phyloP scores from a whole-genome alignment of 2,329 filamentous ascomycete genomes.

The Xylogone sp. region DNA sequence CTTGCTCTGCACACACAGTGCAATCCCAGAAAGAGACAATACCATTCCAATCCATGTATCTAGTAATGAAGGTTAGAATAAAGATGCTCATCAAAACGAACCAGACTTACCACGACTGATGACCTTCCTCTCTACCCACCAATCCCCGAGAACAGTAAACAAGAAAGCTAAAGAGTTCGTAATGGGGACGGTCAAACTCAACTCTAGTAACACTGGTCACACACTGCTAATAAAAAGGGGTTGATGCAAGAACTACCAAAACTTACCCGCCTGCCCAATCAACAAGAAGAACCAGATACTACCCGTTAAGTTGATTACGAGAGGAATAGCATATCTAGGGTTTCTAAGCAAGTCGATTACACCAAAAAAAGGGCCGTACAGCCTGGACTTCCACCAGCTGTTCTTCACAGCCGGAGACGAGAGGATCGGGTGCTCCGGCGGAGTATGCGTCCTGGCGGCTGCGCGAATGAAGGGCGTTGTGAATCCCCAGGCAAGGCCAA shows the following conservation, averaged over 20 bases:
- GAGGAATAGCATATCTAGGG: conserved; percentile 78
- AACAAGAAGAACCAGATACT: conserved; percentile 96
- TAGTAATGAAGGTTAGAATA: conserved; percentile 29
- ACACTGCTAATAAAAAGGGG: not conserved
- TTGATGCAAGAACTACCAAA: not conserved
- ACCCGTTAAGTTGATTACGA: conserved; percentile 85
- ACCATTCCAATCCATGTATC: conserved; percentile 83
- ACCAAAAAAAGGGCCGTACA: conserved; percentile 66
- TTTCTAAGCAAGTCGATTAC: conserved; percentile 75
- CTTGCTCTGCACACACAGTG: conserved; percentile 74
- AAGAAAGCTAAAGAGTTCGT: conserved; percentile 92
- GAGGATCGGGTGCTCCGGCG: conserved; percentile 54
- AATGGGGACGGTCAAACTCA: conserved; percentile 91
- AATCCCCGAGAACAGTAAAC: conserved; percentile 94
- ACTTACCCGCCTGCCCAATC: conserved; percentile 83
- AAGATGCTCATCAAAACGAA: not conserved
- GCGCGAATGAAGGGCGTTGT: conserved; percentile 89
- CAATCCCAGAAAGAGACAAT: conserved; percentile 76
- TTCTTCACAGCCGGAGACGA: conserved; percentile 44
- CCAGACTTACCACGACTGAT: conserved; percentile 69
- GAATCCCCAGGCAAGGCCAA: conserved; percentile 89
- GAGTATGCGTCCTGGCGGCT: conserved; percentile 73
- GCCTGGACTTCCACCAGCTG: conserved; percentile 59
- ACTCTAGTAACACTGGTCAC: conserved; percentile 49
- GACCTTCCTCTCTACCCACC: conserved; percentile 89